Percentiles rank a stretch among this genome's conserved stretches.
phyloP scores from a whole-genome alignment of 306 rosid genomes.

The barrel medic (Medicago truncatula) region MtrunA17r5.0-ANR NC_053048.1:47219501-47220000 shows the following conservation, averaged over 20 bases:
- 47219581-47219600: constrained; percentile 72
- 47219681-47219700: not conserved
- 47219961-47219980: not conserved
- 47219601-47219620: constrained; percentile 71
- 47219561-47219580: constrained; percentile 76
- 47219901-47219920: not conserved
- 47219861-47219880: not conserved
- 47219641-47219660: not conserved
- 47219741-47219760: not conserved
- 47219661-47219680: not conserved
- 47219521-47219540: constrained; percentile 73
- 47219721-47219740: not conserved
- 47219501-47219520: constrained; percentile 80
- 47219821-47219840: not conserved
- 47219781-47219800: constrained; percentile 1
- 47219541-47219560: constrained; percentile 72
- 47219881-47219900: not conserved
- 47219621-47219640: constrained; percentile 24
- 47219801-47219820: not conserved
- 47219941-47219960: not conserved
- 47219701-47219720: not conserved
- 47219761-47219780: not conserved
- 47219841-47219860: not conserved
- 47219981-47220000: constrained; percentile 11
- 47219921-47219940: not conserved